These are phyloP conservation scores for Homolaphlyctis polyrhiza DNA, from an alignment of 371 early-diverging fungal genomes.

Conservation along the genomic window DNA sequence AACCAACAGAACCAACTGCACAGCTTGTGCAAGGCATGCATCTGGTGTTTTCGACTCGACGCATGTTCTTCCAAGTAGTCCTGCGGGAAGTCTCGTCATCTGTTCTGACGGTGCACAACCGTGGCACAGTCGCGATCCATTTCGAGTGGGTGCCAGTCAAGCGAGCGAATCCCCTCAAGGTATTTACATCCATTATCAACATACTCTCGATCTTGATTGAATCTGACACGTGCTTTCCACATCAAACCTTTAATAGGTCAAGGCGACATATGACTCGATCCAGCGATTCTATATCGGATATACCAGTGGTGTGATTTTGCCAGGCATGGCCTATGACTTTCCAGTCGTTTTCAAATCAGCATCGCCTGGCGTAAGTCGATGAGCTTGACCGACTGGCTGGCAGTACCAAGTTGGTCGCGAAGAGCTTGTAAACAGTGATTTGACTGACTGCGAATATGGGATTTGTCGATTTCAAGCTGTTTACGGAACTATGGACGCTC, in stretches of 20 bases:
- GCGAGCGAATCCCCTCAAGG: conserved; percentile 23
- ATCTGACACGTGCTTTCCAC: background rate
- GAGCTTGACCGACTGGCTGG: too few relatives aligned
- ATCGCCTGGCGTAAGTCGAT: conserved; percentile 32
- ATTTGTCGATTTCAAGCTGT: conserved; percentile 1
- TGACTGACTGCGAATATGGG: background rate
- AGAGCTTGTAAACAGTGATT: too few relatives aligned
- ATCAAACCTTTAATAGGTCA: conserved; percentile 8
- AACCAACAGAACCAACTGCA: too few relatives aligned
- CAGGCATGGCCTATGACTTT: conserved; percentile 44
- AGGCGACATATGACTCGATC: conserved; percentile 20
- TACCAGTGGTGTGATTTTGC: conserved; percentile 37
- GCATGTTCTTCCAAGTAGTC: conserved; percentile 25
- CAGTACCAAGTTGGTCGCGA: too few relatives aligned
- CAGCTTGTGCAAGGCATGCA: too few relatives aligned
- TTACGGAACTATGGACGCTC: conserved; percentile 1
- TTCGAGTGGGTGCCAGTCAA: conserved; percentile 34
- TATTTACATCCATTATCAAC: too few relatives aligned
- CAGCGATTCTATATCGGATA: conserved; percentile 40
- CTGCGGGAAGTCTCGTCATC: conserved; percentile 27
- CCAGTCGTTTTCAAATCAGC: conserved; percentile 38
- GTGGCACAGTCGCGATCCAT: conserved; percentile 25
- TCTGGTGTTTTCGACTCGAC: conserved; percentile 22
- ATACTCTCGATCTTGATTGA: conserved; percentile 7
- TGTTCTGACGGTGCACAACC: conserved; percentile 41